Base-by-base conservation (phyloP, 73 alveolate species). In the Durusdinium trenchii region DNA sequence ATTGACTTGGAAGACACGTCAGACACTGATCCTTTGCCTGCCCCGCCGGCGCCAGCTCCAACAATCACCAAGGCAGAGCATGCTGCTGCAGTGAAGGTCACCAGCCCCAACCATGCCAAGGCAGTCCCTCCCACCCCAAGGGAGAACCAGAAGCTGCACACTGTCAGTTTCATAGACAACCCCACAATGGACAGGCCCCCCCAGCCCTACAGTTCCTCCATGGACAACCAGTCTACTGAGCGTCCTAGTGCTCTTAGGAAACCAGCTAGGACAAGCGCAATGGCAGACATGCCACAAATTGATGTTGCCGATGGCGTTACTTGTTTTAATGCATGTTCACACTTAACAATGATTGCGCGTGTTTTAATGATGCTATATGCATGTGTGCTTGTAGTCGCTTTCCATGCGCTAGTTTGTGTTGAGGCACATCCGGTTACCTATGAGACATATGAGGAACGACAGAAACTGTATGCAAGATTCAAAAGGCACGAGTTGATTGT, bases 1-100 rank as follows among this genome's bases (percentile, higher is more conserved):
- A 69, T 69, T 69, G 82, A 69, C 30, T 69, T 69, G 82, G 82
- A 69, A n/a, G n/a, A n/a, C n/a, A n/a, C n/a, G n/a, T n/a, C n/a
- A n/a, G n/a, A n/a, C n/a, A n/a, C n/a, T n/a, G n/a, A n/a, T n/a
- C n/a, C n/a, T n/a, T n/a, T n/a, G n/a, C n/a, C n/a, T n/a, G n/a
- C n/a, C n/a, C n/a, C n/a, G n/a, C n/a, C n/a, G n/a, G n/a, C 30
- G 78, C 78, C 32, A 40, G 32, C 78, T 23, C 50, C 48, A n/a
- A 35, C 82, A 23, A 14, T 10, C 9, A 48, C 50, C 32, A 14
- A 16, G 50, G 7, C 4, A 35, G 50, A 35, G 50, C 50, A 5
- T 3, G 50, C 50, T n/a, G 38, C 82, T n/a, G 14, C 82, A 69
- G 82, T 3, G 30, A n/a, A n/a, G 50, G 7, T 45, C 82, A 69